These are phyloP conservation scores for Vanilla planifolia DNA, from an alignment of 106 monocot genomes.

Conservation along the genomic window DNA sequence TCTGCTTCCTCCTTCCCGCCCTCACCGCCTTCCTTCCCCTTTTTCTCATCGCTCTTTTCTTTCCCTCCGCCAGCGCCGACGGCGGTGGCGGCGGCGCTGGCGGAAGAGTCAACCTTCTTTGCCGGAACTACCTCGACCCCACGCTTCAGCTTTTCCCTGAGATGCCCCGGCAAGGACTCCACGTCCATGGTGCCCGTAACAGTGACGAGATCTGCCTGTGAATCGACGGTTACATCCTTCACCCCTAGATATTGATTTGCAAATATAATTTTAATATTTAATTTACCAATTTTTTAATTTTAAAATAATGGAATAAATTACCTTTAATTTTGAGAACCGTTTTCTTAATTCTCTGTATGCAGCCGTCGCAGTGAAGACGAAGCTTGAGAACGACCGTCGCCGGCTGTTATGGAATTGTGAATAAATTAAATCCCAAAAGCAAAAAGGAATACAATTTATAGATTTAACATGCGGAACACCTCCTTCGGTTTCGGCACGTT, in stretches of 20 bases:
- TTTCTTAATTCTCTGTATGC: constrained; percentile 43
- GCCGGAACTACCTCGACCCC: constrained; percentile 36
- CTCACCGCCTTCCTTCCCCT: constrained; percentile 5
- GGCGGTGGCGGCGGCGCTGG: no score
- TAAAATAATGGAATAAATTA: not conserved
- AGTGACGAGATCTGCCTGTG: constrained; percentile 47
- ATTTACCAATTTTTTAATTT: no score
- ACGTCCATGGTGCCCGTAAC: constrained; percentile 76
- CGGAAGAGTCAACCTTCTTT: no score
- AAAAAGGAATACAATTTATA: not conserved
- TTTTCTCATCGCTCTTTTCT: constrained; percentile 10
- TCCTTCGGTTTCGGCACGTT: not conserved
- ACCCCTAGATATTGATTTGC: constrained; percentile 36
- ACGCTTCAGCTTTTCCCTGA: constrained; percentile 44
- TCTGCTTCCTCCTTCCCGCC: constrained; percentile 4
- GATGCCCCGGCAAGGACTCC: constrained; percentile 14
- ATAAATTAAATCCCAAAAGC: constrained; percentile 2
- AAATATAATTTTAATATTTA: no score
- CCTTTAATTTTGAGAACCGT: constrained; percentile 46
- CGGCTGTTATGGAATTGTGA: constrained; percentile 4
- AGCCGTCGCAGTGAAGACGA: constrained; percentile 70
- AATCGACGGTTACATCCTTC: constrained; percentile 42
- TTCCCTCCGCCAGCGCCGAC: not conserved
- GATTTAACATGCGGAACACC: not conserved
- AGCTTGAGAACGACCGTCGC: constrained; percentile 43